phyloP scores from a whole-genome alignment of 2,329 filamentous ascomycete species.

The Venturia carpophila region DNA sequence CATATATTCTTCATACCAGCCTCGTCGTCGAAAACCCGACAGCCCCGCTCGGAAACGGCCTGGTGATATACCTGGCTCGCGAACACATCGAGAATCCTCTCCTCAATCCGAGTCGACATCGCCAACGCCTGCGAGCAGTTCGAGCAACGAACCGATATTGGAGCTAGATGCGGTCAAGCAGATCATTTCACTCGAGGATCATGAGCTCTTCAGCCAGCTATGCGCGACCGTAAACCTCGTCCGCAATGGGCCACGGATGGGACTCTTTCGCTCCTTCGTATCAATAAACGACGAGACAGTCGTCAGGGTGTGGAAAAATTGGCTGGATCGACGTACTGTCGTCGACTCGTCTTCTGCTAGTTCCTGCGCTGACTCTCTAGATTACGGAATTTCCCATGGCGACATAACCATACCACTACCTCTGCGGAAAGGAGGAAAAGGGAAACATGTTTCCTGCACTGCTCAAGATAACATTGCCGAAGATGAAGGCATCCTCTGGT shows the following conservation, averaged over 20 bases:
- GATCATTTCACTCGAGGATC: slow-evolving; percentile 56
- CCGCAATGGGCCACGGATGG: slow-evolving; percentile 52
- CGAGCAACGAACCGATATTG: neutral
- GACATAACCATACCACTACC: slow-evolving; percentile 23
- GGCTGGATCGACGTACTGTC: slow-evolving; percentile 44
- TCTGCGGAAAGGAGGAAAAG: neutral
- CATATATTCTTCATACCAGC: slow-evolving; percentile 65
- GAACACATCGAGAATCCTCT: slow-evolving; percentile 30
- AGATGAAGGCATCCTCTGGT: slow-evolving; percentile 54
- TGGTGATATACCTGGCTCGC: slow-evolving; percentile 41
- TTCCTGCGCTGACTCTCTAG: slow-evolving; percentile 24
- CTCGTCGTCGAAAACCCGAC: slow-evolving; percentile 45
- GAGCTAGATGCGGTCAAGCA: slow-evolving; percentile 46
- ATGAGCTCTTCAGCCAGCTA: slow-evolving; percentile 68
- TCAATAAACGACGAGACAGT: slow-evolving; percentile 57
- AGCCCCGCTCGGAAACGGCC: slow-evolving; percentile 27
- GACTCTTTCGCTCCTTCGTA: slow-evolving; percentile 56
- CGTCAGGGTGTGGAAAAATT: slow-evolving; percentile 63
- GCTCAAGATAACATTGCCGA: slow-evolving; percentile 24
- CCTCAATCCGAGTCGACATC: slow-evolving; percentile 24
- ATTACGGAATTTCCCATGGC: slow-evolving; percentile 25
- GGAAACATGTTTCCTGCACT: slow-evolving; percentile 14
- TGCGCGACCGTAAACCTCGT: slow-evolving; percentile 62
- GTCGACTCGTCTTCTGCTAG: slow-evolving; percentile 1
- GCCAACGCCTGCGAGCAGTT: slow-evolving; percentile 16